Conservation (phyloP, 495 filamentous ascomycete species). For the Rostrohypoxylon terebratum region DNA sequence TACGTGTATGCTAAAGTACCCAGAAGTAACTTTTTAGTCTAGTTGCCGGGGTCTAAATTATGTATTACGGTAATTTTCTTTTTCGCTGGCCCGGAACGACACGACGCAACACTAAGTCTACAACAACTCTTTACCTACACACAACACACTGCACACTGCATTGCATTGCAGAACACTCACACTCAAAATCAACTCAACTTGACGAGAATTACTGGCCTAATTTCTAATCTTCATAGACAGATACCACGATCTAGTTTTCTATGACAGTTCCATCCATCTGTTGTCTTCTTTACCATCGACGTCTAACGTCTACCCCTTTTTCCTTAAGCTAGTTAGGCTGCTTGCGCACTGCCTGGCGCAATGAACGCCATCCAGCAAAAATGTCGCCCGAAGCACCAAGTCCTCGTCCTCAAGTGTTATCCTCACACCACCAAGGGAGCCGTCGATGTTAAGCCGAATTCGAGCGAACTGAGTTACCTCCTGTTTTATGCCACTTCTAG, state of each 20-base stretch:
- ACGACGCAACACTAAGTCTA: slow-evolving; percentile 40
- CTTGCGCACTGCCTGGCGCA: slow-evolving; percentile 43
- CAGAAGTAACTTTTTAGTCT: slow-evolving; percentile 14
- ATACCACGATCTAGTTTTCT: slow-evolving; percentile 1
- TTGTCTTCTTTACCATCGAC: slow-evolving; percentile 11
- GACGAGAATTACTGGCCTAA: neutral
- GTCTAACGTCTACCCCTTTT: slow-evolving; percentile 19
- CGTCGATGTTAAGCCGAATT: slow-evolving; percentile 90
- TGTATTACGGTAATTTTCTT: slow-evolving; percentile 36
- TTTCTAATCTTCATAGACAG: neutral
- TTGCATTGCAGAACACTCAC: neutral
- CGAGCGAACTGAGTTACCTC: slow-evolving; percentile 93
- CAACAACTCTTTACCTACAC: neutral
- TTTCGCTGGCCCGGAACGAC: slow-evolving; percentile 36
- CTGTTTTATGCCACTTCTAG: slow-evolving; percentile 95
- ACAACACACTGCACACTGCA: slow-evolving; percentile 4
- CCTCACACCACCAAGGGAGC: slow-evolving; percentile 88
- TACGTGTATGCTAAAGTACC: slow-evolving; percentile 24
- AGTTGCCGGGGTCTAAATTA: slow-evolving; percentile 17
- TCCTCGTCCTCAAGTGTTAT: slow-evolving; percentile 93
- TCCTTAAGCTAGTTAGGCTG: slow-evolving; percentile 28
- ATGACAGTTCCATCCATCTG: slow-evolving; percentile 20
- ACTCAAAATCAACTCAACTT: neutral
- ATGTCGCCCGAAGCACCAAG: slow-evolving; percentile 91
- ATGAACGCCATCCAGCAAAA: slow-evolving; percentile 69